Conservation (phyloP, 352 stramenopile genomes). For the Phytophthora pseudosyringae region DNA sequence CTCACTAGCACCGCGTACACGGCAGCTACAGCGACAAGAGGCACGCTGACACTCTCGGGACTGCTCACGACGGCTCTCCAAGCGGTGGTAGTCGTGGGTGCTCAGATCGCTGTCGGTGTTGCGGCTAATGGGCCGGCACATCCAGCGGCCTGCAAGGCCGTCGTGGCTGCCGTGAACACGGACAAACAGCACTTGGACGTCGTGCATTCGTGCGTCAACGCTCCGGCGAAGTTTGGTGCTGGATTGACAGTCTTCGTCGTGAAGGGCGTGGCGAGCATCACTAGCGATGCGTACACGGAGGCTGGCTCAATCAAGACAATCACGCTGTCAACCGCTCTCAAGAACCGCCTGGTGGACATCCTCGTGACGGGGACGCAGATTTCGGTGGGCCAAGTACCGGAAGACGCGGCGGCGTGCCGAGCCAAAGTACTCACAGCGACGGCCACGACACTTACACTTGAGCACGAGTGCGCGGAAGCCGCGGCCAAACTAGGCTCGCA, state of each 20-base stretch:
- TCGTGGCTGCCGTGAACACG: conserved; percentile 22
- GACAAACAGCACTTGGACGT: conserved; percentile 30
- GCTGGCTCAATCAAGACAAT: conserved; percentile 6
- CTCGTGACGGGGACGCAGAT: conserved; percentile 31
- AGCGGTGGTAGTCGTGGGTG: conserved; percentile 38
- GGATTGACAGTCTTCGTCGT: conserved; percentile 23
- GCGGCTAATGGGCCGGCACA: conserved; percentile 30
- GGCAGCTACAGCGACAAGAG: conserved; percentile 5
- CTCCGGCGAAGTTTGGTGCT: conserved; percentile 13
- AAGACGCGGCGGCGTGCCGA: conserved; percentile 27
- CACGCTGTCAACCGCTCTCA: conserved; percentile 25
- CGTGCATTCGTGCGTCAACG: conserved; percentile 27
- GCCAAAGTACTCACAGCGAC: conserved; percentile 23
- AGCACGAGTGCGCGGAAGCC: conserved; percentile 30
- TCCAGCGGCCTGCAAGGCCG: conserved; percentile 27
- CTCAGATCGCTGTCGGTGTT: conserved; percentile 49
- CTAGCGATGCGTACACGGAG: conserved; percentile 14
- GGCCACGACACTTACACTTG: conserved; percentile 30
- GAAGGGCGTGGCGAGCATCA: conserved; percentile 24
- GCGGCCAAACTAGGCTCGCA: conserved; percentile 32
- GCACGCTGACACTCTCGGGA: conserved; percentile 49
- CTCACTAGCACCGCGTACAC: conserved; percentile 45
- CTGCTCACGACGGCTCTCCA: conserved; percentile 36
- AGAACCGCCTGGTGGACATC: conserved; percentile 31
- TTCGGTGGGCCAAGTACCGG: conserved; percentile 25